Evolutionary conservation across 768 basidiomycete genomes (phyloP).

Genomic region (Amanita brunnescens): DNA sequence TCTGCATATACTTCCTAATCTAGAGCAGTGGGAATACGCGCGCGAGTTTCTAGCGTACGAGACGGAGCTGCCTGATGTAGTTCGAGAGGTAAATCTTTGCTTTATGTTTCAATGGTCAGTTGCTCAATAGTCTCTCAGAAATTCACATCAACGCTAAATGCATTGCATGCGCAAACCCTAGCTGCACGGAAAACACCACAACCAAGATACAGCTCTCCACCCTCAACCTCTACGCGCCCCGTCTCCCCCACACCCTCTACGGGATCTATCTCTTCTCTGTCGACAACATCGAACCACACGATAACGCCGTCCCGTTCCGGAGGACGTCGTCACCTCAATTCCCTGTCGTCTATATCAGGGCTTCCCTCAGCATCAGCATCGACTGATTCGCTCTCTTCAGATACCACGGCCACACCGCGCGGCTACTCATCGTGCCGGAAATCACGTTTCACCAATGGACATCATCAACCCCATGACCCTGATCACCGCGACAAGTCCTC

Average conservation of each 20-base stretch:
- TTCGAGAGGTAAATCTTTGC: constrained; percentile 39
- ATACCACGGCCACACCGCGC: constrained; percentile 27
- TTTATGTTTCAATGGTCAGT: constrained; percentile 6
- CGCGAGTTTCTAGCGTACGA: constrained; percentile 71
- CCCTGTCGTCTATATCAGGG: constrained; percentile 18
- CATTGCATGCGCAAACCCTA: constrained; percentile 30
- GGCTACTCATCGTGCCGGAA: constrained; percentile 8
- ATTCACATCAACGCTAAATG: constrained; percentile 31
- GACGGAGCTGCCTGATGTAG: constrained; percentile 43
- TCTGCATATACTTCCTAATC: constrained; percentile 58
- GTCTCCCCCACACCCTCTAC: constrained; percentile 32
- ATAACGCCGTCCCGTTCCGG: constrained; percentile 46
- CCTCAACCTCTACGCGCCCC: constrained; percentile 14
- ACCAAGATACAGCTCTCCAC: constrained; percentile 9
- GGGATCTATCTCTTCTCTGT: constrained; percentile 61
- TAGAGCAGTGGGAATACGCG: constrained; percentile 77
- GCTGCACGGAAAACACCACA: constrained; percentile 22
- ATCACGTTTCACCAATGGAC: constrained; percentile 7
- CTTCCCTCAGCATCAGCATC: constrained; percentile 24
- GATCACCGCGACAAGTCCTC: neutral
- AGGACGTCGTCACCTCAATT: constrained; percentile 14
- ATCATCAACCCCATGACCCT: neutral
- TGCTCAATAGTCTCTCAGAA: constrained; percentile 18
- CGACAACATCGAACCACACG: constrained; percentile 67
- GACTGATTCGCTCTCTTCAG: constrained; percentile 29